Conservation (phyloP, 2,329 filamentous ascomycete genomes). For the Xylariaceae sp. region DNA sequence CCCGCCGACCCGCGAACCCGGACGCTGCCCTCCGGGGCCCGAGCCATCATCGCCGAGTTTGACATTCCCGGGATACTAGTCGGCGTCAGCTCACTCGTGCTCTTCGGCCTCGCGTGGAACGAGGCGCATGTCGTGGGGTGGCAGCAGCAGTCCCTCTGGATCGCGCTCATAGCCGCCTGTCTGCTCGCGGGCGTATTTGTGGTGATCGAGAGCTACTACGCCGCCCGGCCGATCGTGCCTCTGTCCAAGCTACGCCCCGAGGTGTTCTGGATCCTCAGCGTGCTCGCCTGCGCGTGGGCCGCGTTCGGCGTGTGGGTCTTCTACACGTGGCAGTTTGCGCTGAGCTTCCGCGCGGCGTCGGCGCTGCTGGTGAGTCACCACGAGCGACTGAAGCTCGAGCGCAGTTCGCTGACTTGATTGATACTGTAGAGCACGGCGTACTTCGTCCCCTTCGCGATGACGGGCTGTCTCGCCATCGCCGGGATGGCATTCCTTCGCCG, state of each 20-base stretch:
- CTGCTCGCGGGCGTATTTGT: conserved; percentile 55
- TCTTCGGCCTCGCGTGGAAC: conserved; percentile 68
- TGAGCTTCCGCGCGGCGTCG: conserved; percentile 28
- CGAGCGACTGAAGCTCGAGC: background rate
- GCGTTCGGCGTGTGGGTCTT: conserved; percentile 41
- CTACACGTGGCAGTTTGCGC: conserved; percentile 42
- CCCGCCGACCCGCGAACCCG: conserved; percentile 28
- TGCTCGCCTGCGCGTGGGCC: conserved; percentile 41
- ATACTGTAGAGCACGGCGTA: conserved; percentile 29
- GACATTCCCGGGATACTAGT: conserved; percentile 40
- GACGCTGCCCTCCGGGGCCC: conserved; percentile 3
- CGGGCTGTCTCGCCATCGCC: conserved; percentile 28
- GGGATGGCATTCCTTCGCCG: conserved; percentile 30
- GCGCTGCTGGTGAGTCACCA: conserved; percentile 29
- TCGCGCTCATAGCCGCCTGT: conserved; percentile 55
- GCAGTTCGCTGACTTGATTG: conserved; percentile 11
- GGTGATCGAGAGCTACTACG: conserved; percentile 48
- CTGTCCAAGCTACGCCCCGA: conserved; percentile 43
- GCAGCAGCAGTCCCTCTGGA: conserved; percentile 53
- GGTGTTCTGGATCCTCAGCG: conserved; percentile 45
- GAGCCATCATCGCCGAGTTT: conserved; percentile 29
- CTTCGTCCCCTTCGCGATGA: conserved; percentile 21
- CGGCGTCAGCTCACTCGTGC: conserved; percentile 54
- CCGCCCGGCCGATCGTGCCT: conserved; percentile 48
- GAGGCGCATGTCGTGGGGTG: conserved; percentile 61